phyloP scores from a whole-genome alignment of 208 protist species.

The Acanthamoeba sp. region DNA sequence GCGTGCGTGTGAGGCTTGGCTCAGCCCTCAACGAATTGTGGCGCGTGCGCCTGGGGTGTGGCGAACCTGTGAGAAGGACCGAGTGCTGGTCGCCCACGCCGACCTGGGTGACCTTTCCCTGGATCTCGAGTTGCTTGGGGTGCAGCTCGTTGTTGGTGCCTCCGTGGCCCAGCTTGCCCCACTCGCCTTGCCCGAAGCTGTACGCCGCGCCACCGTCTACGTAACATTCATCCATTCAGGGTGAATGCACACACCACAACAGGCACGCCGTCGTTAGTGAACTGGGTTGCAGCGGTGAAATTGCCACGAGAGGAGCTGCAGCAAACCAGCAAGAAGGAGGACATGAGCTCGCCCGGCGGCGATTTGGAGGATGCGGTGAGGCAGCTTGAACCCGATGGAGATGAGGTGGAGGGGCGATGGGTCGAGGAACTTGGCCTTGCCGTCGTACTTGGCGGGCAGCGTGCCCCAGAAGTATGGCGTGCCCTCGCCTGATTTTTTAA shows the following conservation, averaged over 20 bases:
- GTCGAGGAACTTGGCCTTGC: slow-evolving; percentile 43
- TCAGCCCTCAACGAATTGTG: background rate
- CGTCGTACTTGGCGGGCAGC: slow-evolving; percentile 25
- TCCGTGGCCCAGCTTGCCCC: slow-evolving; percentile 44
- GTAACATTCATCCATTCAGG: no score
- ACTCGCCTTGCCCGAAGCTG: slow-evolving; percentile 42
- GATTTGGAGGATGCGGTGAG: background rate
- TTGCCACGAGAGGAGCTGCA: background rate
- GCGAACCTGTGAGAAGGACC: slow-evolving; percentile 19
- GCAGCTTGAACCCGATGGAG: background rate
- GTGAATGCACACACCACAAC: no score
- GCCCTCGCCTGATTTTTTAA: slow-evolving; percentile 5
- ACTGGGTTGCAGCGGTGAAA: background rate
- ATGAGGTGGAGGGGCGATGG: background rate
- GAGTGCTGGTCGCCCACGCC: slow-evolving; percentile 55
- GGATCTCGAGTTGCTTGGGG: slow-evolving; percentile 8
- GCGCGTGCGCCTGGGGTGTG: background rate
- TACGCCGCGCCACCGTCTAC: slow-evolving; percentile 22
- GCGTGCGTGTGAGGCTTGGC: no score
- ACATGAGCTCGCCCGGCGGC: slow-evolving; percentile 18
- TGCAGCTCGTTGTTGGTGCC: background rate
- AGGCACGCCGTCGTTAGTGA: no score
- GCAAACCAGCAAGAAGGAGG: background rate
- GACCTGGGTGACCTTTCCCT: slow-evolving; percentile 19
- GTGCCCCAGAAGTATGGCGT: slow-evolving; percentile 46